phyloP scores from a whole-genome alignment of 495 filamentous ascomycete species.

The Astrocystis sublimbata region DNA sequence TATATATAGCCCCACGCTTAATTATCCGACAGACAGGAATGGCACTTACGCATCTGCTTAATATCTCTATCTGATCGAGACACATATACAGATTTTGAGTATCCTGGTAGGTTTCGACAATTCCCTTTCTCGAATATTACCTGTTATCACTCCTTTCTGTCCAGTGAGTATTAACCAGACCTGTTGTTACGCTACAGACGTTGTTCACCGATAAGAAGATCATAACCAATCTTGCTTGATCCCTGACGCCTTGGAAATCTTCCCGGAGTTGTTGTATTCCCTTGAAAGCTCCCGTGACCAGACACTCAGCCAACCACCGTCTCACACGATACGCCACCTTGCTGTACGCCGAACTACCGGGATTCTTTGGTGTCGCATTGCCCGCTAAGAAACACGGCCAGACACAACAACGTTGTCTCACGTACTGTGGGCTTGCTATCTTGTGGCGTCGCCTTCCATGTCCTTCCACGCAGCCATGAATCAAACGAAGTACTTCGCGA shows the following conservation, averaged over 20 bases:
- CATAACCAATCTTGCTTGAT: constrained; percentile 10
- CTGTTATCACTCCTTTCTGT: too few relatives aligned
- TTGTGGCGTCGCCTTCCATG: constrained; percentile 32
- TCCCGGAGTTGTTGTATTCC: background rate
- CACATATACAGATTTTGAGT: too few relatives aligned
- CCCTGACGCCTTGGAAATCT: constrained; percentile 17
- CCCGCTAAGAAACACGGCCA: background rate
- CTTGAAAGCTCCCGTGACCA: background rate
- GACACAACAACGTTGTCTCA: constrained; percentile 6
- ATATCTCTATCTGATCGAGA: too few relatives aligned
- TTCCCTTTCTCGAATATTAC: too few relatives aligned
- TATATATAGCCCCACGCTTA: too few relatives aligned
- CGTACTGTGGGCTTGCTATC: background rate
- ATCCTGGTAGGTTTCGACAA: too few relatives aligned
- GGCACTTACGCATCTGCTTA: too few relatives aligned
- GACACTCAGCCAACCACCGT: constrained; percentile 1
- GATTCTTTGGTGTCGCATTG: constrained; percentile 5
- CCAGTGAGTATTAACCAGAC: too few relatives aligned
- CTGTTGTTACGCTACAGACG: too few relatives aligned
- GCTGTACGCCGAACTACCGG: constrained; percentile 1
- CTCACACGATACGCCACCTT: constrained; percentile 8
- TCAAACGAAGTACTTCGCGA: constrained; percentile 24
- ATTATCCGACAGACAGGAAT: too few relatives aligned
- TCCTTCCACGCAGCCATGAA: constrained; percentile 35
- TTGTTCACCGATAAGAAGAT: constrained; percentile 13